These are phyloP conservation scores for Sporothrix pallida DNA, from an alignment of 2,329 filamentous ascomycete species.

Conservation along the genomic window DNA sequence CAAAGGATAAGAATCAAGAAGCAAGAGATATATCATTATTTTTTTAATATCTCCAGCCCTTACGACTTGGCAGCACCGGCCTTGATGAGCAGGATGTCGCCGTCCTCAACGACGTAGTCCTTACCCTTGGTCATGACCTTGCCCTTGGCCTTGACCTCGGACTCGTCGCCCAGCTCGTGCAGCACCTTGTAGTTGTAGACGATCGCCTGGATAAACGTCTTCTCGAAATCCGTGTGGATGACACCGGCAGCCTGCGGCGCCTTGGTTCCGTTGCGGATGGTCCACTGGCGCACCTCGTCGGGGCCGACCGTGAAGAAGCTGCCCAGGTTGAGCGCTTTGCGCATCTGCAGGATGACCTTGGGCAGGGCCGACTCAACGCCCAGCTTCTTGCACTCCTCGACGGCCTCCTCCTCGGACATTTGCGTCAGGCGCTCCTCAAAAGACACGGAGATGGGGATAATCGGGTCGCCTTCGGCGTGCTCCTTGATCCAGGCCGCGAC, in stretches of 20 bases:
- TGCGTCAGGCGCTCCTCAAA: conserved; percentile 91
- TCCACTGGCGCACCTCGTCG: conserved; percentile 99
- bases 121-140: conserved; percentile 99
- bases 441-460: conserved; percentile 90
- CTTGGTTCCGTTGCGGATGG: conserved; percentile 92
- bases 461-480: conserved; percentile 82
- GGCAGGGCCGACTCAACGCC: conserved; percentile 87
- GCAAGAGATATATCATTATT: neutral
- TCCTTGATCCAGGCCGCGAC: conserved; percentile 95
- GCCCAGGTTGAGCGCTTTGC: conserved; percentile 84
- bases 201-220: conserved; percentile 97
- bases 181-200: conserved; percentile 87
- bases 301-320: conserved; percentile 97
- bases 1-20: too few species aligned
- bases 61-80: conserved; percentile 73
- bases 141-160: conserved; percentile 83
- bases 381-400: conserved; percentile 86
- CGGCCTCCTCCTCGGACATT: conserved; percentile 76
- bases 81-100: conserved; percentile 86
- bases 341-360: conserved; percentile 92
- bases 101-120: conserved; percentile 89
- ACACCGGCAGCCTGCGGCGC: conserved; percentile 97
- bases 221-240: conserved; percentile 98
- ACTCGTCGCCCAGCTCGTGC: conserved; percentile 87
- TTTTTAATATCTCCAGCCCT: conserved; percentile 52